Conservation (phyloP, 2,329 filamentous ascomycete species). For the Magnaporthiopsis rhizophila region DNA sequence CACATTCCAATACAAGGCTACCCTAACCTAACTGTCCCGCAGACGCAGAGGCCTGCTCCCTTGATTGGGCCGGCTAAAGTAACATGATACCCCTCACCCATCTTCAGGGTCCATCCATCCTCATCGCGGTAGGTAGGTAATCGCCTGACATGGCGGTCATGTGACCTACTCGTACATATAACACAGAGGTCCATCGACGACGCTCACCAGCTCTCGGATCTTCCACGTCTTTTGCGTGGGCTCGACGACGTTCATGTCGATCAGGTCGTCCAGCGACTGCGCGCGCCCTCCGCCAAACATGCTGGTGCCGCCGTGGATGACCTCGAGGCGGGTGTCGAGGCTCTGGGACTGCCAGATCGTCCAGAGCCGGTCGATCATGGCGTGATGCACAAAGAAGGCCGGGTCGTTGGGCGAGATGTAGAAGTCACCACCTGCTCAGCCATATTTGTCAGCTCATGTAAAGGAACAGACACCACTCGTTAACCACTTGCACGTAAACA, state of each 20-base stretch:
- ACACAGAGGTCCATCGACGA: slow-evolving; percentile 21
- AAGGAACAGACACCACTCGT: too few relatives aligned
- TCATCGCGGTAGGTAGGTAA: too few relatives aligned
- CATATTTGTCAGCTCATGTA: too few relatives aligned
- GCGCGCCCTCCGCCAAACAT: slow-evolving; percentile 18
- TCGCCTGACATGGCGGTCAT: too few relatives aligned
- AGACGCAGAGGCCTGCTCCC: too few relatives aligned
- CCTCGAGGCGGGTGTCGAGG: slow-evolving; percentile 15
- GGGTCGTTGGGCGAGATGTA: slow-evolving; percentile 29
- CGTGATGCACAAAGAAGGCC: slow-evolving; percentile 22
- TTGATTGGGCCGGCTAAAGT: too few relatives aligned
- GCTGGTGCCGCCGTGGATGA: slow-evolving; percentile 20
- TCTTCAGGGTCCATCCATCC: too few relatives aligned
- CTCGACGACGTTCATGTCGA: slow-evolving; percentile 17
- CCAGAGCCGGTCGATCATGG: slow-evolving; percentile 21
- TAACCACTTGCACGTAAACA: too few relatives aligned
- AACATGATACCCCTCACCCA: too few relatives aligned
- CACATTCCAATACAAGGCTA: too few relatives aligned
- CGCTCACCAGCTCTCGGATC: slow-evolving; percentile 19
- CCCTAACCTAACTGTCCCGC: too few relatives aligned
- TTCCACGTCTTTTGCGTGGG: slow-evolving; percentile 12
- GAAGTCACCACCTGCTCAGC: slow-evolving; percentile 22
- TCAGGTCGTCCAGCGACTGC: slow-evolving; percentile 19
- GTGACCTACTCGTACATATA: slow-evolving; percentile 19
- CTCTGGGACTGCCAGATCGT: slow-evolving; percentile 24